phyloP scores from a whole-genome alignment of 495 filamentous ascomycete species.

The Ascobolus immersus region DNA sequence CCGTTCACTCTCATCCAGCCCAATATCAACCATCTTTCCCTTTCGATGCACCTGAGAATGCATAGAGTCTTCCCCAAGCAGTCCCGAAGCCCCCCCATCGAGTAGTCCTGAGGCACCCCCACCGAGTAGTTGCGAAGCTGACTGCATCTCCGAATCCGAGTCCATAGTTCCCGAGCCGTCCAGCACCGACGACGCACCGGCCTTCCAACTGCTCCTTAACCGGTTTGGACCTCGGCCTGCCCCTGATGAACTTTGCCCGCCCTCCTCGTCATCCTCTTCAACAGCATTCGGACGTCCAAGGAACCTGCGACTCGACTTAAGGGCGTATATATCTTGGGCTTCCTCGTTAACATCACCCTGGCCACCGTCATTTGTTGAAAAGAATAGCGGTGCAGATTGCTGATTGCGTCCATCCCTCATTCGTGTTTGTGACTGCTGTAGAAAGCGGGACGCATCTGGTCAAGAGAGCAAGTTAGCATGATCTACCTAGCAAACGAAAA shows the following conservation, averaged over 20 bases:
- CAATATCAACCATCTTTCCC: constrained; percentile 64
- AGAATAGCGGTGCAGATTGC: constrained; percentile 44
- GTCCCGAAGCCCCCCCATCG: constrained; percentile 8
- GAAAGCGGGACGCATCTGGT: constrained; percentile 83
- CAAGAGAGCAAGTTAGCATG: constrained; percentile 8
- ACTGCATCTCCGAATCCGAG: too few relatives aligned
- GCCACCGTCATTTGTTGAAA: constrained; percentile 33
- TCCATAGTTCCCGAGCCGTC: too few relatives aligned
- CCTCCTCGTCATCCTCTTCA: constrained; percentile 30
- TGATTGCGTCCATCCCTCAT: constrained; percentile 20
- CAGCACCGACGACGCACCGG: too few relatives aligned
- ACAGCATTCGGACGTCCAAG: constrained; percentile 48
- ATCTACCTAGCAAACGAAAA: constrained; percentile 2
- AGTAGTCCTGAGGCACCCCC: constrained; percentile 11
- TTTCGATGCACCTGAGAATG: too few relatives aligned
- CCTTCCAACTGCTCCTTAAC: too few relatives aligned
- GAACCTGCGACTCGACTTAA: constrained; percentile 67
- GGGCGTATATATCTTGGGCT: constrained; percentile 72
- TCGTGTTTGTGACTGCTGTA: constrained; percentile 89
- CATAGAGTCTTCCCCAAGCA: constrained; percentile 33
- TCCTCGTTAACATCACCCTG: constrained; percentile 62
- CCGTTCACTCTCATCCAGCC: constrained; percentile 41
- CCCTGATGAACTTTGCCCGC: constrained; percentile 17
- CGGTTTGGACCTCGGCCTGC: too few relatives aligned
- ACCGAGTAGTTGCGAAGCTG: too few relatives aligned